Evolutionary conservation across 83 land plant genomes (phyloP).

Genomic region (Isoetes engelmannii): DNA sequence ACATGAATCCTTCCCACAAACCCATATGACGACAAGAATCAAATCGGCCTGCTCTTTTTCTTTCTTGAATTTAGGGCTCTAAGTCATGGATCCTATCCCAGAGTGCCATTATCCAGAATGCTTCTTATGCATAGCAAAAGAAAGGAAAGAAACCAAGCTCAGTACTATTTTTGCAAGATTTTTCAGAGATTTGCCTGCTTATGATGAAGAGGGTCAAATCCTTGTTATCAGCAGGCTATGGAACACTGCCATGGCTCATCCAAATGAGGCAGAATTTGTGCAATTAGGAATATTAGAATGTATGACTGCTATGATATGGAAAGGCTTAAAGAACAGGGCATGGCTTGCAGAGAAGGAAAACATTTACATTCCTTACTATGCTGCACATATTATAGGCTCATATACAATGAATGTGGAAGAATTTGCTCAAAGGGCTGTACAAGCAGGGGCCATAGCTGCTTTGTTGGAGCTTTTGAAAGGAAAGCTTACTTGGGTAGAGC

Average conservation of each 20-base stretch:
- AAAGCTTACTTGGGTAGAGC: conserved; percentile 86
- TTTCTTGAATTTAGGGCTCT: too few relatives aligned
- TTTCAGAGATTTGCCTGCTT: conserved; percentile 82
- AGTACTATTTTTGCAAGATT: conserved; percentile 75
- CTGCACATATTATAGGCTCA: conserved; percentile 92
- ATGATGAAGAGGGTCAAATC: conserved; percentile 46
- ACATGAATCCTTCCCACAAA: too few relatives aligned
- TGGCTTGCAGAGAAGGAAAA: conserved; percentile 74
- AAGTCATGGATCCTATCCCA: too few relatives aligned
- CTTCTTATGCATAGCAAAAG: conserved; percentile 95
- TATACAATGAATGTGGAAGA: conserved; percentile 73
- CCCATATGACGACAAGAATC: too few relatives aligned
- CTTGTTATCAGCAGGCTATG: conserved; percentile 67
- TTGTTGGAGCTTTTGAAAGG: conserved; percentile 79
- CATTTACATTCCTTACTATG: conserved; percentile 86
- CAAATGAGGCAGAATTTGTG: conserved; percentile 66
- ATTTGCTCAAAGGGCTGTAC: conserved; percentile 65
- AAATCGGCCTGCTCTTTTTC: too few relatives aligned
- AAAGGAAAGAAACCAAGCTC: conserved; percentile 74
- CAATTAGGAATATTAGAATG: conserved; percentile 60
- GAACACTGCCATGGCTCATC: conserved; percentile 79
- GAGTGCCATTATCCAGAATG: conserved; percentile 96
- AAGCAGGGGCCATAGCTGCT: conserved; percentile 62
- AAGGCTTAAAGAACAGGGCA: conserved; percentile 43
- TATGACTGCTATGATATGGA: conserved; percentile 62